These are phyloP conservation scores for Scleroderma bovista DNA, from an alignment of 768 basidiomycete genomes.

Conservation along the genomic window DNA sequence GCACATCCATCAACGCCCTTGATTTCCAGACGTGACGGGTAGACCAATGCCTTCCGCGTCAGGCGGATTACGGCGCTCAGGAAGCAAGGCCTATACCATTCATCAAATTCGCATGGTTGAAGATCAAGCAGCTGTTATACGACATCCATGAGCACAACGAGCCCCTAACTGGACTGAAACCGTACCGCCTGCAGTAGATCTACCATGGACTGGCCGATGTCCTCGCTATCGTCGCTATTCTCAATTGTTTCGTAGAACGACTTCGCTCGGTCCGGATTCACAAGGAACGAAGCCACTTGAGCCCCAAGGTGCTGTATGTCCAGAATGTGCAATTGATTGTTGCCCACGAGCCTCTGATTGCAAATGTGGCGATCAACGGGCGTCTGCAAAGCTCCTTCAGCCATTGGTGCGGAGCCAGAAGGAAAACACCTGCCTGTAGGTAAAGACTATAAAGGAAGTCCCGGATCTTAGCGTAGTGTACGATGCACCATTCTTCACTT, in stretches of 20 bases:
- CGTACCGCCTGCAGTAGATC: slow-evolving; percentile 23
- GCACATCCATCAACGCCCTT: slow-evolving; percentile 8
- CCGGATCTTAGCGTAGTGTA: slow-evolving; percentile 17
- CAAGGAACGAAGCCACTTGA: slow-evolving; percentile 15
- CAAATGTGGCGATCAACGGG: slow-evolving; percentile 15
- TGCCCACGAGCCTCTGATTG: slow-evolving; percentile 9
- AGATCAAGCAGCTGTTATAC: slow-evolving; percentile 19
- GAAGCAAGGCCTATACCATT: slow-evolving; percentile 24
- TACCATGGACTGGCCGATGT: slow-evolving; percentile 20
- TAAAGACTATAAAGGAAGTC: slow-evolving; percentile 9
- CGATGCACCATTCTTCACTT: slow-evolving; percentile 19
- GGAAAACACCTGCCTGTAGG: slow-evolving; percentile 4
- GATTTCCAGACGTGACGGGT: slow-evolving; percentile 24
- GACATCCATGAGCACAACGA: slow-evolving; percentile 1
- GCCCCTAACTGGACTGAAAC: not conserved
- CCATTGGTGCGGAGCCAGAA: not conserved
- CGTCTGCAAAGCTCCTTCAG: slow-evolving; percentile 9
- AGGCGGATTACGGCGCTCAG: slow-evolving; percentile 25
- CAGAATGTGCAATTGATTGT: slow-evolving; percentile 11
- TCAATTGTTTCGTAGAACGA: slow-evolving; percentile 14
- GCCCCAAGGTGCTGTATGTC: slow-evolving; percentile 22
- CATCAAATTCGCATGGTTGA: slow-evolving; percentile 15
- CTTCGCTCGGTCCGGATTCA: slow-evolving; percentile 8
- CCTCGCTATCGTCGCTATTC: slow-evolving; percentile 10
- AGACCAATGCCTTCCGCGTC: slow-evolving; percentile 23